Evolutionary conservation across 2,329 filamentous ascomycete genomes (phyloP).

Genomic region (Penicillium sp.): DNA sequence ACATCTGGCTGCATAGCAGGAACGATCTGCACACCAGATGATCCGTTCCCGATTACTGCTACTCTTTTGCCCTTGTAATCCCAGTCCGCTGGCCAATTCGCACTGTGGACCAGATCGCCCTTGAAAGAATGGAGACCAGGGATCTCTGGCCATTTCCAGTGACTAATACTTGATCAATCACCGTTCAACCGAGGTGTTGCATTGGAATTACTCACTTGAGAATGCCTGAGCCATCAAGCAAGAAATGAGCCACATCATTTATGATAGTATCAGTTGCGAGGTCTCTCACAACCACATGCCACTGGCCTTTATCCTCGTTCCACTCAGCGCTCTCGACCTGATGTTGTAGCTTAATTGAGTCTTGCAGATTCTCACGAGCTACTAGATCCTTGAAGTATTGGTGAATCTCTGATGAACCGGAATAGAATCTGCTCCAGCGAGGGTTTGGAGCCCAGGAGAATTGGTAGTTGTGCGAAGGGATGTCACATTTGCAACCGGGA

Average conservation of each 20-base stretch:
- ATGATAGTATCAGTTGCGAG: conserved; percentile 18
- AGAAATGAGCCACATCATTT: too few relatives aligned
- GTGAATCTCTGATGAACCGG: neutral
- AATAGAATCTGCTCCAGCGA: neutral
- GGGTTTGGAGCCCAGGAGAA: neutral
- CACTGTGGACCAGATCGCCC: conserved; percentile 37
- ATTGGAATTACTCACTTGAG: too few relatives aligned
- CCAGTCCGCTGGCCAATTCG: conserved; percentile 31
- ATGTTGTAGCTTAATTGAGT: neutral
- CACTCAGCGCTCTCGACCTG: neutral
- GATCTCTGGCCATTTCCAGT: too few relatives aligned
- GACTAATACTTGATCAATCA: too few relatives aligned
- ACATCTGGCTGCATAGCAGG: conserved; percentile 12
- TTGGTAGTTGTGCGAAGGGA: neutral
- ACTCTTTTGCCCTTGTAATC: conserved; percentile 11
- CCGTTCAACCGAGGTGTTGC: too few relatives aligned
- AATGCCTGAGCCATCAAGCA: too few relatives aligned
- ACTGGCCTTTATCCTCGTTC: neutral
- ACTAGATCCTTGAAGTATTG: neutral
- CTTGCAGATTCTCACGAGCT: too few relatives aligned
- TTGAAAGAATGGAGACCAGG: conserved; percentile 37
- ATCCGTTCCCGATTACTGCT: conserved; percentile 18
- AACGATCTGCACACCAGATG: conserved; percentile 19
- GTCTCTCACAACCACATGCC: neutral
- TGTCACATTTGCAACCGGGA: neutral